phyloP scores from a whole-genome alignment of 2,329 filamentous ascomycete species.

The Rhynchosporium graminicola region DNA sequence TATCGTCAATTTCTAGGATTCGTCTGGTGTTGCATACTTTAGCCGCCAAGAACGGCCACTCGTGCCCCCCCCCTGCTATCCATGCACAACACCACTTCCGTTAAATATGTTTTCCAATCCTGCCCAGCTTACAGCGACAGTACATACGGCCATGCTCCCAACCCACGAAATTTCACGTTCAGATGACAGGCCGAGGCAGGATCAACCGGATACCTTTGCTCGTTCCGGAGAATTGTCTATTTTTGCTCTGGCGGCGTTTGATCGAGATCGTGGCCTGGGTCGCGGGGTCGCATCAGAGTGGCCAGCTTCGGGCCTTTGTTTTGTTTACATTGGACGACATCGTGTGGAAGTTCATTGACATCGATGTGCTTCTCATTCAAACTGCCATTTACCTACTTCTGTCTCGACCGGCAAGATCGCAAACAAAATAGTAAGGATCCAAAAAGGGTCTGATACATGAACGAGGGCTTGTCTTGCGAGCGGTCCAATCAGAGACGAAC shows the following conservation, averaged over 20 bases:
- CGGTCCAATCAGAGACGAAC: slow-evolving; percentile 8
- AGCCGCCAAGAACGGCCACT: slow-evolving; percentile 21
- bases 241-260: slow-evolving; percentile 15
- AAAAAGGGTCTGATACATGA: background rate
- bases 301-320: slow-evolving; percentile 7
- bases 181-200: slow-evolving; percentile 14
- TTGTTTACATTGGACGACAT: slow-evolving; percentile 10
- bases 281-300: background rate
- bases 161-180: slow-evolving; percentile 8
- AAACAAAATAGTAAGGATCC: background rate
- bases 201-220: slow-evolving; percentile 16
- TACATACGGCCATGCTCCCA: background rate
- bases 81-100: slow-evolving; percentile 20
- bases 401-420: background rate
- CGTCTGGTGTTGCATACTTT: slow-evolving; percentile 19
- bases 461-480: background rate
- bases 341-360: background rate
- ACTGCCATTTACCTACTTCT: background rate
- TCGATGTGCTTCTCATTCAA: background rate
- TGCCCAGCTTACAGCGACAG: slow-evolving; percentile 14
- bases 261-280: slow-evolving; percentile 10
- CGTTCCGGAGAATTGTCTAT: slow-evolving; percentile 27
- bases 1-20: slow-evolving; percentile 18
- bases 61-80: slow-evolving; percentile 8
- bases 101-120: slow-evolving; percentile 10